Conservation (phyloP, 2,329 filamentous ascomycete species). For the Cladosporium oxysporum region DNA sequence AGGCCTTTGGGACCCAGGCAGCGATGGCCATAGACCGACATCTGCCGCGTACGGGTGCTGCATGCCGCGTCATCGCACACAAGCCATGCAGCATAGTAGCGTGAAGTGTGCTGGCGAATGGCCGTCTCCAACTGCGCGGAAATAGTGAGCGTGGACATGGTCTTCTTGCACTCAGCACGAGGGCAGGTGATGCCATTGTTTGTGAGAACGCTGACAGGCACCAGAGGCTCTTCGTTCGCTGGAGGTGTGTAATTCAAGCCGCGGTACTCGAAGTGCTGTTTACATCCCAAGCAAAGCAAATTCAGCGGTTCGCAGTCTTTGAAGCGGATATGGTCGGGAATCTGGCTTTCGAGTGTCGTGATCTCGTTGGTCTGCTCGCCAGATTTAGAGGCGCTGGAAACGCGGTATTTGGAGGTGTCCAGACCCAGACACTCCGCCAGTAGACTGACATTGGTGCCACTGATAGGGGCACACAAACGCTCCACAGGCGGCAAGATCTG, state of each 20-base stretch:
- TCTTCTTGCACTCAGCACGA: constrained; percentile 60
- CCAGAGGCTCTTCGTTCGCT: constrained; percentile 30
- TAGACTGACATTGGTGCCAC: constrained; percentile 84
- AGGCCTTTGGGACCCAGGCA: constrained; percentile 87
- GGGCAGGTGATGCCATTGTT: constrained; percentile 75
- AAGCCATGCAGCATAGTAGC: constrained; percentile 92
- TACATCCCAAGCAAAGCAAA: constrained; percentile 81
- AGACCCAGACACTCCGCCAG: constrained; percentile 92
- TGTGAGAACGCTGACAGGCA: constrained; percentile 61
- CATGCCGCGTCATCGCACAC: constrained; percentile 88
- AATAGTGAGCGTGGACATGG: constrained; percentile 70
- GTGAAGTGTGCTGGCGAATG: constrained; percentile 73
- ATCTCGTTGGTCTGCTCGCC: constrained; percentile 67
- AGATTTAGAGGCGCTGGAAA: constrained; percentile 59
- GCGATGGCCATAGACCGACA: constrained; percentile 87
- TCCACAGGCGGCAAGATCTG: constrained; percentile 98
- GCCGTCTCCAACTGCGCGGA: constrained; percentile 86
- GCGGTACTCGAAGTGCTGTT: constrained; percentile 70
- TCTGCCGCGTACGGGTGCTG: constrained; percentile 82
- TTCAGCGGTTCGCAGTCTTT: constrained; percentile 73
- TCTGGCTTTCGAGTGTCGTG: constrained; percentile 88
- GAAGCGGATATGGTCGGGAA: constrained; percentile 89
- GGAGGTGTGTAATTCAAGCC: constrained; percentile 60
- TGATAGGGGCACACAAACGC: constrained; percentile 93
- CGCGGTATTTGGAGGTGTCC: constrained; percentile 83